A percentile compares a stretch with the other conserved stretches of the same genome.
Conservation (phyloP, 768 basidiomycete genomes). For the Mycena chlorophos region DNA sequence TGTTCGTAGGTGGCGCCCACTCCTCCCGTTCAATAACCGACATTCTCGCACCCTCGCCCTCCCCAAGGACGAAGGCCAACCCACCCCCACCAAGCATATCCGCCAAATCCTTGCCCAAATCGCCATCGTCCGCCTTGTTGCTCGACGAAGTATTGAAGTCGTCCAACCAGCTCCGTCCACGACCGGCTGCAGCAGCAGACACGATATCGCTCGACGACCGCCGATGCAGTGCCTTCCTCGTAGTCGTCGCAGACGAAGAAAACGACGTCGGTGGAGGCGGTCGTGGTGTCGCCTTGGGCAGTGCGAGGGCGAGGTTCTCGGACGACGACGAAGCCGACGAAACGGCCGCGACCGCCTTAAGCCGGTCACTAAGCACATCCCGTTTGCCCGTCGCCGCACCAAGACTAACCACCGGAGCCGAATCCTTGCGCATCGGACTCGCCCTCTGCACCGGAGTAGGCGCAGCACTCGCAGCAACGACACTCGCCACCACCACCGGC, state of each 20-base stretch:
- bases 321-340: not conserved
- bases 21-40: conserved; percentile 8
- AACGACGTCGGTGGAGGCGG: conserved; percentile 5
- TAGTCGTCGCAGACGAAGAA: not conserved
- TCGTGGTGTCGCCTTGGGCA: conserved; percentile 1
- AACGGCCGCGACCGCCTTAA: conserved; percentile 40
- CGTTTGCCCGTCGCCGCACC: conserved; percentile 24
- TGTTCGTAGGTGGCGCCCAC: conserved; percentile 13
- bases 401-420: conserved; percentile 1
- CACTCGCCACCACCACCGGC: conserved; percentile 8
- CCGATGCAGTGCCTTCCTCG: conserved; percentile 20
- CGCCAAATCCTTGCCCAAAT: conserved; percentile 44
- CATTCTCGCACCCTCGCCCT: conserved; percentile 32
- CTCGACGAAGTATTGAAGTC: conserved; percentile 18
- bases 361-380: conserved; percentile 43
- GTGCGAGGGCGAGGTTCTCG: not conserved
- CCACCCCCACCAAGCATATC: conserved; percentile 46
- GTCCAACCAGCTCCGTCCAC: conserved; percentile 4
- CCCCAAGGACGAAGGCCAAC: conserved; percentile 41
- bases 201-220: conserved; percentile 25
- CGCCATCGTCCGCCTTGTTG: conserved; percentile 22
- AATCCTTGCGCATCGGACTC: conserved; percentile 15
- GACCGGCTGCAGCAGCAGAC: conserved; percentile 3
- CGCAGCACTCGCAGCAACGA: not conserved
- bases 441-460: conserved; percentile 17